These are phyloP conservation scores for Penicillium brasilianum DNA, from an alignment of 2,329 filamentous ascomycete genomes.

Conservation along the genomic window DNA sequence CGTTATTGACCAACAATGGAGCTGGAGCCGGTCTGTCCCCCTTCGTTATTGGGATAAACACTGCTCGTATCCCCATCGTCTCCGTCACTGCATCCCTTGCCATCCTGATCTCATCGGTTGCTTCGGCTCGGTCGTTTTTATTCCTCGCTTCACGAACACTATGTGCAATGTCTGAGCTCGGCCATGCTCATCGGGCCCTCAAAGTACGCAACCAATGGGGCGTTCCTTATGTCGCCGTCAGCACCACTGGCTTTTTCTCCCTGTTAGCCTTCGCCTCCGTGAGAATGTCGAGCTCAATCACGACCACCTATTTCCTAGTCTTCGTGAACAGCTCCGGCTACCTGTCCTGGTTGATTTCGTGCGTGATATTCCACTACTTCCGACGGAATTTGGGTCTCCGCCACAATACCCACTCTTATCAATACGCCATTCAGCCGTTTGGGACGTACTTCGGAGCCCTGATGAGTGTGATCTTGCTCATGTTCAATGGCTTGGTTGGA, in stretches of 20 bases:
- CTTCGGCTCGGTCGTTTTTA: constrained; percentile 77
- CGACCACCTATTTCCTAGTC: constrained; percentile 74
- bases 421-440: constrained; percentile 64
- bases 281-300: constrained; percentile 60
- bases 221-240: constrained; percentile 66
- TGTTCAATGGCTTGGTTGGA: constrained; percentile 74
- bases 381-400: constrained; percentile 49
- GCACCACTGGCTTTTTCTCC: constrained; percentile 60
- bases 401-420: constrained; percentile 53
- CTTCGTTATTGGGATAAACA: constrained; percentile 49
- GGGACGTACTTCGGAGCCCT: constrained; percentile 66
- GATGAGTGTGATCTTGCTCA: constrained; percentile 59
- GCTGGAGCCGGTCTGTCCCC: constrained; percentile 58
- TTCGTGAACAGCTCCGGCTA: constrained; percentile 71
- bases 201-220: constrained; percentile 63
- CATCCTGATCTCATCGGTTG: constrained; percentile 76
- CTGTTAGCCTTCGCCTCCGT: constrained; percentile 71
- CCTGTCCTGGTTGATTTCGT: constrained; percentile 70
- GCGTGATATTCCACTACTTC: constrained; percentile 62
- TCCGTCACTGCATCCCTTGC: constrained; percentile 74
- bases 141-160: constrained; percentile 72
- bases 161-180: constrained; percentile 66
- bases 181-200: constrained; percentile 65
- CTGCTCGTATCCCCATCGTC: constrained; percentile 65
- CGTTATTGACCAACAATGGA: constrained; percentile 58